Percentiles rank a stretch among this genome's conserved stretches.
Conservation (phyloP, 164 flowering plant genomes). For the Houttuynia cordata region DNA sequence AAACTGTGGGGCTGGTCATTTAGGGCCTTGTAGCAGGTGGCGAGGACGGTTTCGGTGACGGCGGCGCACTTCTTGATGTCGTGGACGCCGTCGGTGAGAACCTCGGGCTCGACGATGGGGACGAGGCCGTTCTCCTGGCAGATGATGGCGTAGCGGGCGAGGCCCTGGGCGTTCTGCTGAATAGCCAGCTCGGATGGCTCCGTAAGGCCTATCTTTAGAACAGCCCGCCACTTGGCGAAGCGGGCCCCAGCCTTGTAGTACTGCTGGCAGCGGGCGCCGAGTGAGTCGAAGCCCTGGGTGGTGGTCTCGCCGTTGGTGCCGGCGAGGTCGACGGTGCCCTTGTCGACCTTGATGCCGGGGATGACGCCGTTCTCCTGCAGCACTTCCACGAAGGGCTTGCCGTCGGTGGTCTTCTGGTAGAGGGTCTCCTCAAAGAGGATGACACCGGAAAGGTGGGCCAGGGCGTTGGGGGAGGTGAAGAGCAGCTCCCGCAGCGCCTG, state of each 20-base stretch:
- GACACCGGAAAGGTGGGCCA: conserved; percentile 57
- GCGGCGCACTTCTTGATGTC: conserved; percentile 59
- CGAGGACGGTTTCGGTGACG: conserved; percentile 59
- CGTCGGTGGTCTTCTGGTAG: conserved; percentile 54
- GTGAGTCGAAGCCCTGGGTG: conserved; percentile 63
- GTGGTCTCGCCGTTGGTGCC: conserved; percentile 81
- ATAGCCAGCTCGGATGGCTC: conserved; percentile 64
- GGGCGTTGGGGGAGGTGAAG: conserved; percentile 57
- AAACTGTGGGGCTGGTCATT: too few species aligned
- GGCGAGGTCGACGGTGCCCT: conserved; percentile 63
- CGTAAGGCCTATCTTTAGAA: conserved; percentile 56
- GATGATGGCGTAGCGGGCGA: conserved; percentile 73
- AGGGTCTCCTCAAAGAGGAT: conserved; percentile 79
- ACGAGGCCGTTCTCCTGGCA: conserved; percentile 83
- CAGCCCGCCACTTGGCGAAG: conserved; percentile 86
- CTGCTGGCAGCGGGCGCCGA: conserved; percentile 48
- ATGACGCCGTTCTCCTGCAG: conserved; percentile 49
- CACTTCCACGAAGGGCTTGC: conserved; percentile 60
- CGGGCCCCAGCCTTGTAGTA: conserved; percentile 81
- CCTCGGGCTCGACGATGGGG: conserved; percentile 80
- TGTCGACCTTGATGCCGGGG: conserved; percentile 86
- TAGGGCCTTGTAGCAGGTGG: conserved; percentile 33
- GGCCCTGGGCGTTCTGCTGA: conserved; percentile 69
- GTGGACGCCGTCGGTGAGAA: conserved; percentile 60
- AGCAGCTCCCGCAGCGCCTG: conserved; percentile 74